phyloP scores from a whole-genome alignment of 78 protist genomes.

The Pelomyxa schiedti region DNA sequence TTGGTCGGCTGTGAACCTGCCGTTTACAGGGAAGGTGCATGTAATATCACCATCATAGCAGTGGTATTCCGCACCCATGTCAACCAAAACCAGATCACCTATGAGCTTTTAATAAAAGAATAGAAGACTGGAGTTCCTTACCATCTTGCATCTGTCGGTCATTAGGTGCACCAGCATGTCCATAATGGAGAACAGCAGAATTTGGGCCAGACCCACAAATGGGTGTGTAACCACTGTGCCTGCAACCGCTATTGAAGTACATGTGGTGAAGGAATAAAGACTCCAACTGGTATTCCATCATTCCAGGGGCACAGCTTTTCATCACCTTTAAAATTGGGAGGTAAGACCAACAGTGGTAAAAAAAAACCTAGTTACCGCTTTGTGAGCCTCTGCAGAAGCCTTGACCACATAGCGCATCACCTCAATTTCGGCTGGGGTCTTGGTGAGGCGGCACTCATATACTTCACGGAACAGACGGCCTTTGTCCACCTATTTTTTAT shows the following conservation, averaged over 20 bases:
- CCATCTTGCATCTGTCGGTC: conserved; percentile 11
- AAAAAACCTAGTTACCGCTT: too few relatives aligned
- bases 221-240: conserved; percentile 55
- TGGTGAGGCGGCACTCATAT: conserved; percentile 51
- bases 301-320: conserved; percentile 20
- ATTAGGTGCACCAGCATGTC: conserved; percentile 58
- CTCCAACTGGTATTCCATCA: conserved; percentile 68
- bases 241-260: conserved; percentile 41
- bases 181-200: conserved; percentile 67
- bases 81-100: conserved; percentile 58
- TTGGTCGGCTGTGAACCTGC: conserved; percentile 66
- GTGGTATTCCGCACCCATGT: conserved; percentile 75
- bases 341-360: too few relatives aligned
- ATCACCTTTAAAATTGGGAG: too few relatives aligned
- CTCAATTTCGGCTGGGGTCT: conserved; percentile 52
- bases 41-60: conserved; percentile 83
- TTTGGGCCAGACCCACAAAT: conserved; percentile 62
- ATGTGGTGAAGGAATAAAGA: conserved; percentile 27
- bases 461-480: conserved; percentile 4
- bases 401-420: conserved; percentile 40
- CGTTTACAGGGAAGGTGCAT: conserved; percentile 72
- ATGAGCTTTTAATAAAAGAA: too few relatives aligned
- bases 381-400: conserved; percentile 39
- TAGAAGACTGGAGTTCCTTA: too few relatives aligned
- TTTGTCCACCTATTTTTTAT: conserved; percentile 17